These are phyloP conservation scores for Cucurbitaria berberidis DNA, from an alignment of 2,329 filamentous ascomycete genomes.

Conservation along the genomic window DNA sequence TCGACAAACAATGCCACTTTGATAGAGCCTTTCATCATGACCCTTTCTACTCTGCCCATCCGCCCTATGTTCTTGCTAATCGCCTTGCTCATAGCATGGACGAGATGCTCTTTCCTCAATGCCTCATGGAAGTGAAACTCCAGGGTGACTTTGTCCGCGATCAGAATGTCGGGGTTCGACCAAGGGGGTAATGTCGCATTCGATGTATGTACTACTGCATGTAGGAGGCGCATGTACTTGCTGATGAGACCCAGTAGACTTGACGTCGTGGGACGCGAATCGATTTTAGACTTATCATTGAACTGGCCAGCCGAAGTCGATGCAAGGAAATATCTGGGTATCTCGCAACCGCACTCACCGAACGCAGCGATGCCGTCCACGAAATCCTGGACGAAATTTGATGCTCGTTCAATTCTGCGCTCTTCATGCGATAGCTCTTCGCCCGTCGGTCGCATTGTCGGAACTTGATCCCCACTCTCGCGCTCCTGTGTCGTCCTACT, in stretches of 20 bases:
- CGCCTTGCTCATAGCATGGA: constrained; percentile 11
- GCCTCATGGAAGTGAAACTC: constrained; percentile 15
- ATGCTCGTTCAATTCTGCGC: constrained; percentile 2
- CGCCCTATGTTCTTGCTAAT: constrained; percentile 13
- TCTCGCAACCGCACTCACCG: constrained; percentile 7
- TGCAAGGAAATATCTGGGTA: not conserved
- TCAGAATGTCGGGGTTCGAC: constrained; percentile 11
- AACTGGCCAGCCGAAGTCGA: not conserved
- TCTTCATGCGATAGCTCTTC: not conserved
- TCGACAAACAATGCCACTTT: constrained; percentile 21
- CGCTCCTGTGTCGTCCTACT: constrained; percentile 6
- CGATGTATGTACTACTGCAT: constrained; percentile 12
- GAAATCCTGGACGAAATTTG: constrained; percentile 17
- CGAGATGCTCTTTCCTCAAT: constrained; percentile 7
- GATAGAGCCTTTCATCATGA: constrained; percentile 2
- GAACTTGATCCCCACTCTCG: not conserved
- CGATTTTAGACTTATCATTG: not conserved
- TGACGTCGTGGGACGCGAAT: constrained; percentile 1
- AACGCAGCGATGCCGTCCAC: constrained; percentile 9
- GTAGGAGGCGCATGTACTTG: constrained; percentile 14
- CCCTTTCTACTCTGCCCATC: constrained; percentile 22
- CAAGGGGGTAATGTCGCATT: constrained; percentile 11
- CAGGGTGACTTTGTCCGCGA: constrained; percentile 16
- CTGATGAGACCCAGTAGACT: constrained; percentile 7
- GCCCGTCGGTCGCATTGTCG: not conserved